Conservation (phyloP, 2,329 filamentous ascomycete genomes). For the Alternaria longipes region DNA sequence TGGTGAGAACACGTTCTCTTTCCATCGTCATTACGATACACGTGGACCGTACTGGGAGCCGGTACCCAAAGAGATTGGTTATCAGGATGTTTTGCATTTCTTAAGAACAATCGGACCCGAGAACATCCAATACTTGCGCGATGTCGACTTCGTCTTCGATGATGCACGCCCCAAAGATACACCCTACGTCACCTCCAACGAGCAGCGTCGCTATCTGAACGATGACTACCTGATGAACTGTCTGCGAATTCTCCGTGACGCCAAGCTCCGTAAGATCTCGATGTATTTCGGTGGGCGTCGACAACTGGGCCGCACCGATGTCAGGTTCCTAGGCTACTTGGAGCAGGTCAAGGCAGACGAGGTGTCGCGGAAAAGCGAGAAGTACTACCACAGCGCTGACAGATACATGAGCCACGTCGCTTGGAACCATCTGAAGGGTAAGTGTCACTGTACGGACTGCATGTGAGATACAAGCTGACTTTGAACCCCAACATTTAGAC, state of each 20-base stretch:
- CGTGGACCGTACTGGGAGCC: constrained; percentile 54
- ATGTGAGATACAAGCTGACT: not conserved
- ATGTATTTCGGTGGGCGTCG: constrained; percentile 56
- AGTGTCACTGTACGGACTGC: not conserved
- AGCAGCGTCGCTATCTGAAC: constrained; percentile 59
- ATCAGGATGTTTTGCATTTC: constrained; percentile 56
- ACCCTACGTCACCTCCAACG: constrained; percentile 48
- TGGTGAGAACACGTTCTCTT: constrained; percentile 59
- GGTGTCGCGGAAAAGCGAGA: constrained; percentile 38
- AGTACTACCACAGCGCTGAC: constrained; percentile 26
- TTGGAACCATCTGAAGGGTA: constrained; percentile 41
- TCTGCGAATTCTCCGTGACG: constrained; percentile 55
- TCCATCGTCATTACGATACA: constrained; percentile 50
- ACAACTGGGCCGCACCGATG: constrained; percentile 45
- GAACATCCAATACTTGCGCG: constrained; percentile 58
- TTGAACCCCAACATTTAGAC: constrained; percentile 7
- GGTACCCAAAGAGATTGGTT: constrained; percentile 58
- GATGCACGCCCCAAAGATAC: constrained; percentile 57
- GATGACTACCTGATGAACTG: constrained; percentile 58
- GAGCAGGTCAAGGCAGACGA: constrained; percentile 57
- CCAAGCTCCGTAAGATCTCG: constrained; percentile 54
- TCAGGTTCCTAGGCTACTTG: constrained; percentile 57
- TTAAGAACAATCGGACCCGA: constrained; percentile 58
- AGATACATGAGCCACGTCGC: constrained; percentile 47
- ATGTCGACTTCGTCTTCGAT: constrained; percentile 56